Percentiles rank a stretch among this genome's conserved stretches.
These are phyloP conservation scores for Penicillium sp. DNA, from an alignment of 2,329 filamentous ascomycete genomes.

Conservation along the genomic window DNA sequence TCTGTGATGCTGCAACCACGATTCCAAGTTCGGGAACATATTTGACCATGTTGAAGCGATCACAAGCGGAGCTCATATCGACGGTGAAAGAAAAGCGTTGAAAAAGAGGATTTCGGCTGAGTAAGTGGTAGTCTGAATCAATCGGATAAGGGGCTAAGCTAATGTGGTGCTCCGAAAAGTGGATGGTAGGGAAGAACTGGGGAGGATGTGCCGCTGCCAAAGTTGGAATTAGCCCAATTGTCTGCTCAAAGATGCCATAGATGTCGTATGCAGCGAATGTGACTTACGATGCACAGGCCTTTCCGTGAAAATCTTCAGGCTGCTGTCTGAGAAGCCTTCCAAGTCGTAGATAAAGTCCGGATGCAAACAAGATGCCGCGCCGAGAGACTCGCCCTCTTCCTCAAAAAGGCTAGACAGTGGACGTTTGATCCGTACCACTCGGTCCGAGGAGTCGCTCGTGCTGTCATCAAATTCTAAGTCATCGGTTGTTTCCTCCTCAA, in stretches of 20 bases:
- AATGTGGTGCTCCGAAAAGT: slow-evolving; percentile 48
- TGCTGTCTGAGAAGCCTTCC: slow-evolving; percentile 16
- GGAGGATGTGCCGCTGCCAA: slow-evolving; percentile 26
- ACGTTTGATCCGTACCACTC: neutral
- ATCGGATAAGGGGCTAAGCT: slow-evolving; percentile 42
- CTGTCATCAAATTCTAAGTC: neutral
- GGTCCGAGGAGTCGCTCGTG: neutral
- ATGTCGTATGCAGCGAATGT: too few species aligned
- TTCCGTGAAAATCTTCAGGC: slow-evolving; percentile 2
- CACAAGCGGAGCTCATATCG: slow-evolving; percentile 35
- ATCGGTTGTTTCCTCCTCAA: neutral
- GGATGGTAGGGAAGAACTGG: slow-evolving; percentile 45
- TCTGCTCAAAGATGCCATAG: neutral
- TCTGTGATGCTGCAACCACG: slow-evolving; percentile 61
- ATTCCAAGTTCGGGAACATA: slow-evolving; percentile 63
- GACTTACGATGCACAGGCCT: slow-evolving; percentile 25
- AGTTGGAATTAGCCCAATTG: slow-evolving; percentile 2
- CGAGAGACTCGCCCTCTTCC: slow-evolving; percentile 21
- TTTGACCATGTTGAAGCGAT: slow-evolving; percentile 62
- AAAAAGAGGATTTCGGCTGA: slow-evolving; percentile 36
- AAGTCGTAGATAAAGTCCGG: slow-evolving; percentile 20
- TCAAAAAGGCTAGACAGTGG: slow-evolving; percentile 19
- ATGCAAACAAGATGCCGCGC: slow-evolving; percentile 5
- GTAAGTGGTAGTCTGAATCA: slow-evolving; percentile 34
- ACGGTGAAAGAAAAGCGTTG: slow-evolving; percentile 34